phyloP scores from a whole-genome alignment of 306 rosid genomes.

The Oemleria cerasiformis region DNA sequence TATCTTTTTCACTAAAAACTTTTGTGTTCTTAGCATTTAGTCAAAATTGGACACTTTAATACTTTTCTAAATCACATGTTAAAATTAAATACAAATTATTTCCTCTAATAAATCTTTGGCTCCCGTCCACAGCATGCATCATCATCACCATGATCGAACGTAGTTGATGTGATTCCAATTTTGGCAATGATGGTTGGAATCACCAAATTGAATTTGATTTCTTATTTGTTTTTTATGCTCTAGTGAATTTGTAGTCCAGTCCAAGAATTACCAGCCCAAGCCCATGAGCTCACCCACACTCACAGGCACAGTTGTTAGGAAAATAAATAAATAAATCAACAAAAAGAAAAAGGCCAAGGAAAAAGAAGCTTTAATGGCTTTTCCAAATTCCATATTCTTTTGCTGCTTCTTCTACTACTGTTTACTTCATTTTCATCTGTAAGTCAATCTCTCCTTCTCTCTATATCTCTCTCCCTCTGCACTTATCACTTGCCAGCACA shows the following conservation, averaged over 20 bases:
- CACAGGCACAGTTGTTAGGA: background rate
- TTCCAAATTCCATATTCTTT: constrained; percentile 11
- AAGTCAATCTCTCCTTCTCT: constrained; percentile 20
- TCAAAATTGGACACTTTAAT: background rate
- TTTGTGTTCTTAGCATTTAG: background rate
- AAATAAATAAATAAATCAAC: background rate
- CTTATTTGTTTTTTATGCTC: background rate
- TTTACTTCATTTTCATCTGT: constrained; percentile 18
- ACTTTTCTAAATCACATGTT: background rate
- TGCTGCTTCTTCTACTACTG: background rate
- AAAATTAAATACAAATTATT: too few species aligned
- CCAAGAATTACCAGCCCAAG: background rate
- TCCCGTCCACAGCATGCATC: background rate
- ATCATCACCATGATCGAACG: background rate
- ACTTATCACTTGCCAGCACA: background rate
- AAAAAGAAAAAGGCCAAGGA: background rate
- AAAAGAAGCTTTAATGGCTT: constrained; percentile 11
- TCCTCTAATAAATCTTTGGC: background rate
- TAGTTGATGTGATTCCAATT: background rate
- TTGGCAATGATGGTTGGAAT: background rate
- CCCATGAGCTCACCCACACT: background rate
- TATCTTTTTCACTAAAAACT: background rate
- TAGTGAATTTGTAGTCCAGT: background rate
- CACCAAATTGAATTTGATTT: background rate
- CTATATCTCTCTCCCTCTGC: background rate